Conservation (phyloP, 2,329 filamentous ascomycete species). For the Aspergillus felis region DNA sequence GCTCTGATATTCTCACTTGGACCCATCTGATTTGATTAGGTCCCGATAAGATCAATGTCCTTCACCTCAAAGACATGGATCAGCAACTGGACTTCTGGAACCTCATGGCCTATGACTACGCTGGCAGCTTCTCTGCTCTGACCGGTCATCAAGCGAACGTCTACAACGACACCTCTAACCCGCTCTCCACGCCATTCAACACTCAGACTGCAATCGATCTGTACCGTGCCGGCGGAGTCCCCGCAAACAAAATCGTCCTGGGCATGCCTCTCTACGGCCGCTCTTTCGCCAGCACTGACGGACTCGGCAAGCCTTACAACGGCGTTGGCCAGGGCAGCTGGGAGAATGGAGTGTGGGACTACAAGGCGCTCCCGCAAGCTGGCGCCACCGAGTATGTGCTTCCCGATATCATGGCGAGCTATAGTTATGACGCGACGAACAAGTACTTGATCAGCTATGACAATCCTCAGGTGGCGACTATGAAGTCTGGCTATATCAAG, state of each 20-base stretch:
- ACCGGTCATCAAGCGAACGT: constrained; percentile 82
- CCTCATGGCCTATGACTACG: constrained; percentile 79
- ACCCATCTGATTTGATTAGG: constrained; percentile 20
- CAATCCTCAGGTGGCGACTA: constrained; percentile 61
- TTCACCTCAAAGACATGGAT: constrained; percentile 45
- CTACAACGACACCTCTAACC: constrained; percentile 55
- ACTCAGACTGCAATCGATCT: constrained; percentile 65
- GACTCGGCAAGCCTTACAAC: constrained; percentile 63
- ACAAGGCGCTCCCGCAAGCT: constrained; percentile 72
- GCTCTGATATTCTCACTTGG: background rate
- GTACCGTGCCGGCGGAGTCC: constrained; percentile 65
- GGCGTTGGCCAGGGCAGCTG: constrained; percentile 77
- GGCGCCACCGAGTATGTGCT: constrained; percentile 62
- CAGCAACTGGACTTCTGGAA: constrained; percentile 51
- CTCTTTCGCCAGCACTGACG: constrained; percentile 74
- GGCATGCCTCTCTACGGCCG: constrained; percentile 93
- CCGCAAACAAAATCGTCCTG: constrained; percentile 70
- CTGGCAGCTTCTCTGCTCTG: constrained; percentile 71
- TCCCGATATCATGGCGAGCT: constrained; percentile 61
- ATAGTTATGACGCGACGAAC: constrained; percentile 62
- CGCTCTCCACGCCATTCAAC: constrained; percentile 71
- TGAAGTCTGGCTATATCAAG: constrained; percentile 70
- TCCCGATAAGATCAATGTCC: constrained; percentile 41
- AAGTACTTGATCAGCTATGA: constrained; percentile 72
- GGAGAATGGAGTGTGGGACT: constrained; percentile 85